A percentile compares a stretch with the other conserved stretches of the same genome.
phyloP scores from a whole-genome alignment of 805 yeast genomes.

The Ogataea henricii region DNA sequence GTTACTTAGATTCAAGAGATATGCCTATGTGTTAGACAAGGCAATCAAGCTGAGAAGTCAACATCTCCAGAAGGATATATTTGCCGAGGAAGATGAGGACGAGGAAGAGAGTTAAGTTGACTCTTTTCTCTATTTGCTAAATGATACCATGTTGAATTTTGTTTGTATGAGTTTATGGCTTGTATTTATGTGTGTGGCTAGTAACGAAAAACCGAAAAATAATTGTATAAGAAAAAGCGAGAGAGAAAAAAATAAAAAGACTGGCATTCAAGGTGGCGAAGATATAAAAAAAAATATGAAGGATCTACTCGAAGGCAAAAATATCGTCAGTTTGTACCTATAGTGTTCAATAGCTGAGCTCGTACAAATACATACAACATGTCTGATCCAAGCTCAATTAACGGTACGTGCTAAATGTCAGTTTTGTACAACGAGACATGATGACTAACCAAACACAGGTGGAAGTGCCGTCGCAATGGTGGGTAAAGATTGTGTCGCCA shows the following conservation, averaged over 20 bases:
- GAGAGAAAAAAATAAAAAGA: background rate
- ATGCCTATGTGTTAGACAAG: constrained; percentile 46
- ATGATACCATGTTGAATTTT: background rate
- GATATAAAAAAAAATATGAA: background rate
- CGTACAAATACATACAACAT: constrained; percentile 33
- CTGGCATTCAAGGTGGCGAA: constrained; percentile 1
- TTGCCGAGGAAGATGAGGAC: background rate
- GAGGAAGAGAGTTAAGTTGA: background rate
- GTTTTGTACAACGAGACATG: background rate
- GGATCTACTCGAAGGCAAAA: constrained; percentile 3
- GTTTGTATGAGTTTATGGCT: background rate
- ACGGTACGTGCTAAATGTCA: constrained; percentile 47
- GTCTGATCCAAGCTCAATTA: constrained; percentile 80
- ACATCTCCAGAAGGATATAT: constrained; percentile 8
- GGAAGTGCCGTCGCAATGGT: constrained; percentile 99
- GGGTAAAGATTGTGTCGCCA: constrained; percentile 97
- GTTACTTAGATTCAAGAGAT: constrained; percentile 45
- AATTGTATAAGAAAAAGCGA: background rate
- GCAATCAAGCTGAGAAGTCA: constrained; percentile 49
- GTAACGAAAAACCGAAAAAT: background rate
- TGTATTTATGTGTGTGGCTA: background rate
- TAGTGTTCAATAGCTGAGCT: background rate
- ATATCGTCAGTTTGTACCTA: background rate
- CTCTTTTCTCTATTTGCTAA: background rate
- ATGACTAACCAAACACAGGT: constrained; percentile 42